Conservation (phyloP, 225 moss, liverwort and hornwort genomes). For the Polytrichum formosum region DNA sequence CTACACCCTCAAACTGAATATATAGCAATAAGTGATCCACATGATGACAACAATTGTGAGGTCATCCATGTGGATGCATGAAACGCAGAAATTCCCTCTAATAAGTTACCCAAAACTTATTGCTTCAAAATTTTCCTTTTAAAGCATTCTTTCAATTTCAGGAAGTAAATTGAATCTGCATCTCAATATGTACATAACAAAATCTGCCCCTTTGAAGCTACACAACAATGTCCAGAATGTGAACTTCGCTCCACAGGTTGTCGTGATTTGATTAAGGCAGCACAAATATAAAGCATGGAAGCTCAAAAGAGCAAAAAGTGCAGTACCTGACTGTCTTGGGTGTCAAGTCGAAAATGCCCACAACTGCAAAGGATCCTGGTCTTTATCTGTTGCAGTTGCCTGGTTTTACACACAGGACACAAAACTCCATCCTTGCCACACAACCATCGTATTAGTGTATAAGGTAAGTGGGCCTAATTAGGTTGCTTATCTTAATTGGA, state of each 20-base stretch:
- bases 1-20: constrained; percentile 1
- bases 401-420: constrained; percentile 82
- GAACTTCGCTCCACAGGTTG: neutral
- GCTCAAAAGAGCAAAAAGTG: neutral
- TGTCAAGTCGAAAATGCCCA: constrained; percentile 83
- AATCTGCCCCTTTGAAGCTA: neutral
- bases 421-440: constrained; percentile 65
- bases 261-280: neutral
- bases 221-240: neutral
- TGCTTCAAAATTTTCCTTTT: too few relatives aligned
- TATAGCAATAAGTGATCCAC: neutral
- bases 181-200: neutral
- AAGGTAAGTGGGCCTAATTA: neutral
- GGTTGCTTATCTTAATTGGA: too few relatives aligned
- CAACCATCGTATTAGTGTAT: neutral
- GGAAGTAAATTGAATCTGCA: too few relatives aligned
- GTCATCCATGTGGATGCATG: too few relatives aligned
- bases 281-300: neutral
- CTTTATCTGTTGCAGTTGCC: constrained; percentile 64
- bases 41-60: neutral
- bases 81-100: too few relatives aligned
- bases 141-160: too few relatives aligned
- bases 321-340: constrained; percentile 76
- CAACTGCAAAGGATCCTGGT: constrained; percentile 71
- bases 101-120: too few relatives aligned